These are phyloP conservation scores for Vickermania spadyakhi DNA, from an alignment of 208 protist genomes.

Conservation along the genomic window DNA sequence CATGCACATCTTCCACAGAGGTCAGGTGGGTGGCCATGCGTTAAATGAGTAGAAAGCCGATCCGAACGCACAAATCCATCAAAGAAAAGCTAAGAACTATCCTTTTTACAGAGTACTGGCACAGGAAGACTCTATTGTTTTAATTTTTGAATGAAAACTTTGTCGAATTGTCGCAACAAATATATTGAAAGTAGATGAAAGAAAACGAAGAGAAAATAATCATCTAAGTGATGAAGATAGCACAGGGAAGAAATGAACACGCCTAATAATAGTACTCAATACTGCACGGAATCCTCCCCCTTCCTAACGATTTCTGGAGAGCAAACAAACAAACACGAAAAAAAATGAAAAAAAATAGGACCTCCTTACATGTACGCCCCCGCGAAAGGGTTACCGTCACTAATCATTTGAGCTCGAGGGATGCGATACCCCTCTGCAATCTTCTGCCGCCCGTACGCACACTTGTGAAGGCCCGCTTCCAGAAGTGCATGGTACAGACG, in stretches of 20 bases:
- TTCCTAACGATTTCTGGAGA: not conserved
- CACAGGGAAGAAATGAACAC: not conserved
- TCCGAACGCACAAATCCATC: no score
- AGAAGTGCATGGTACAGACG: constrained; percentile 67
- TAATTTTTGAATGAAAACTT: no score
- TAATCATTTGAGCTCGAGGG: constrained; percentile 50
- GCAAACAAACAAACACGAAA: no score
- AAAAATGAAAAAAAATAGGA: constrained; percentile 11
- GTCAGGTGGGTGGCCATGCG: not conserved
- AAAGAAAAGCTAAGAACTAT: no score
- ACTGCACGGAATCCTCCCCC: constrained; percentile 3
- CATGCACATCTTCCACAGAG: constrained; percentile 21
- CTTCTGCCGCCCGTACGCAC: constrained; percentile 63
- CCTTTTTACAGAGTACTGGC: no score
- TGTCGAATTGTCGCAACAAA: no score
- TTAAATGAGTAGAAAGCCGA: no score
- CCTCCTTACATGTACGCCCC: constrained; percentile 3
- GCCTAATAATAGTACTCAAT: constrained; percentile 6
- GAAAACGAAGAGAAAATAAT: not conserved
- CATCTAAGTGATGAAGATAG: no score
- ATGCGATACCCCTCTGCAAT: constrained; percentile 46
- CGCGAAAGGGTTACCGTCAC: constrained; percentile 63
- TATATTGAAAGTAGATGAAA: not conserved
- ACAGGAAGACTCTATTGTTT: no score
- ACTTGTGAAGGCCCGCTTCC: constrained; percentile 68